Base-by-base conservation (phyloP, 306 rosid genomes). In the Ziziphus jujuba region DNA sequence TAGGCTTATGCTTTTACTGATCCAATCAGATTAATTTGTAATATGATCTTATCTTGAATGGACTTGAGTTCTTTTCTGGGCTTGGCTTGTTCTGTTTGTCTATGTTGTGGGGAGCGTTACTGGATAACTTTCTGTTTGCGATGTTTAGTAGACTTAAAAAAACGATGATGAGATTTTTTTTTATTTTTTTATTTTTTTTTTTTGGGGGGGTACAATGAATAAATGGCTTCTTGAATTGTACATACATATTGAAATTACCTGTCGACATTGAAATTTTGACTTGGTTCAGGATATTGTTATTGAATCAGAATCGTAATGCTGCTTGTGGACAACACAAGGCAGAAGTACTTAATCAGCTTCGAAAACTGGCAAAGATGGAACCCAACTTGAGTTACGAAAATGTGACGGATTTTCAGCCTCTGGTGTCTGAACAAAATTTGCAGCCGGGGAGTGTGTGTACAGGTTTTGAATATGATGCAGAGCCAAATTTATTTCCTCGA, bases 221-320 rank as follows among this genome's bases (percentile, higher is more conserved):
- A 28, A 6, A 38, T 62, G 24, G 8, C 22, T 62, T 25, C 40
- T 61, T 15, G 23, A 57, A 59, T 3, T 9, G 4, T 47, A 17
- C 0, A 57, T 55, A 36, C 14, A 64, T 50, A 44, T 60, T 65
- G 72, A 63, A 78, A 62, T 36, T 51, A 17, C 63, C 60, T 72
- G 54, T 54, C 53, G 40, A 53, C 73, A 45, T 67, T 72, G 54
- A 44, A 70, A 74, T 69, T 59, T 73, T 79, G 69, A 79, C 73
- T 75, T 80, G 65, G 73, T 74, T 81, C 33, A 24, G 79, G 69
- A 52, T 84, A 44, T 56, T 80, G 74, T 84, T 79, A 33, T 91
- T 86, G 82, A 67, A 75, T 72, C 84, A 91, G 97, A 81, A 89
- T 74, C 96, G 91, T 2, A 89, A 89, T 73, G 85, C 93, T 76